These are phyloP conservation scores for Fusarium verticillioides DNA, from an alignment of 2,329 filamentous ascomycete genomes.

Conservation along the genomic window DNA sequence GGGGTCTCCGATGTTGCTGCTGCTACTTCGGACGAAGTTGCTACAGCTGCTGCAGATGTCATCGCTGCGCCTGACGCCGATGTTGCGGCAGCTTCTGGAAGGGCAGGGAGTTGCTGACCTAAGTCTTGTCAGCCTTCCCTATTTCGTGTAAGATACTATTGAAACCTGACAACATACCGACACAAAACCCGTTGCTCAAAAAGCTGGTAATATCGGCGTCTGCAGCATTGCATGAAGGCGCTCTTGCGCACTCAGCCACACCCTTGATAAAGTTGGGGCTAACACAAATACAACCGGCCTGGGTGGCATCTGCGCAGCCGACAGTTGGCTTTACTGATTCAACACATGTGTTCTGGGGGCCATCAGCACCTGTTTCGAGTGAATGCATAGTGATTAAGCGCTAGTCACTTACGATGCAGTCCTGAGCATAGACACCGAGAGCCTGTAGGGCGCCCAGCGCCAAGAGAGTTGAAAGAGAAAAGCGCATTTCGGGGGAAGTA, in stretches of 20 bases:
- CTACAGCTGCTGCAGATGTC: conserved; percentile 11
- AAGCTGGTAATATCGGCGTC: conserved; percentile 32
- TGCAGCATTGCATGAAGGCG: conserved; percentile 38
- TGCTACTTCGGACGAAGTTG: conserved; percentile 11
- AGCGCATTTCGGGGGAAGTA: conserved; percentile 40
- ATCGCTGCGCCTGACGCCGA: conserved; percentile 12
- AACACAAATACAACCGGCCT: conserved; percentile 55
- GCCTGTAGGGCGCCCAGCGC: conserved; percentile 45
- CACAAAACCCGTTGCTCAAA: conserved; percentile 39
- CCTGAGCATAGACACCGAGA: conserved; percentile 41
- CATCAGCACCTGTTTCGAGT: conserved; percentile 17
- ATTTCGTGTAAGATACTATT: background rate
- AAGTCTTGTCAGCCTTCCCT: conserved; percentile 11
- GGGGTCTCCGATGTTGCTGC: conserved; percentile 17
- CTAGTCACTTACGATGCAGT: conserved; percentile 48
- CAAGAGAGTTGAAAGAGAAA: conserved; percentile 44
- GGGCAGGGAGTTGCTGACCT: conserved; percentile 24
- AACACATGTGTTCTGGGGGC: conserved; percentile 27
- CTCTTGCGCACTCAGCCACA: conserved; percentile 55
- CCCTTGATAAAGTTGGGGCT: conserved; percentile 49
- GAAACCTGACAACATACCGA: conserved; percentile 28
- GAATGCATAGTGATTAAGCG: background rate
- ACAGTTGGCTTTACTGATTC: conserved; percentile 19
- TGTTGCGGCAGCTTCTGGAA: conserved; percentile 16
- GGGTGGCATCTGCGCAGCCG: conserved; percentile 44